Base-by-base conservation (phyloP, 805 yeast genomes). In the Ogataea methylovora region DNA sequence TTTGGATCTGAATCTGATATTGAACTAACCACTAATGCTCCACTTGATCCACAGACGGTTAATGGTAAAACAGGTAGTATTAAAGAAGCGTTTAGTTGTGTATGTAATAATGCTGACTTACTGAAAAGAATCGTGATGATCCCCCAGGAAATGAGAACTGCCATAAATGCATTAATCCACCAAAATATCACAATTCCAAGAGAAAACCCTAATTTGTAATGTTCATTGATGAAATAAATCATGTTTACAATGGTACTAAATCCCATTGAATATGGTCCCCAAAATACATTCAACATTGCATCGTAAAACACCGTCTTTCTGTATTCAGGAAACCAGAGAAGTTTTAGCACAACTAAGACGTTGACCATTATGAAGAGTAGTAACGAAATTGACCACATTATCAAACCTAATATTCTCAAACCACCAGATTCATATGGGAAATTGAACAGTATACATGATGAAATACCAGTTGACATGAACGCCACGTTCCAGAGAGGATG, bases 211-310 rank as follows among this genome's bases (percentile, higher is more conserved):
- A 46, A 43, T 15, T 65, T 63, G 29, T 46, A 48, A 29, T 49
- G 46, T 4, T 9, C 11, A 14, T 73, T 63, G 5, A 80, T 44
- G 20, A 53, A 50, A 41, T 66, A 67, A 16, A 78, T 54, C 56
- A 69, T 73, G 46, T 76, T 77, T 15, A 79, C 61, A 37, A 85
- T 60, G 3, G 92, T 76, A 14, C 73, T 69, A 42, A 67, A 70
- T 0, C 86, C 95, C 94, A 85, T 86, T n/a, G 86, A 77, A 39
- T 71, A 69, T 37, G 88, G 79, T 4, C 92, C 94, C 63, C 83
- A 63, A 46, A 77, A 83, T 3, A 77, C 73, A 31, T 78, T 73
- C 27, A 67, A 61, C 10, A 56, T 52, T 3, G 76, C 65, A 34
- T 69, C 65, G 29, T 46, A 39, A 34, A 71, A 32, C 40, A 64